Conservation (phyloP, 1,139 yeast species). For the Ogataea hybrid region DNA sequence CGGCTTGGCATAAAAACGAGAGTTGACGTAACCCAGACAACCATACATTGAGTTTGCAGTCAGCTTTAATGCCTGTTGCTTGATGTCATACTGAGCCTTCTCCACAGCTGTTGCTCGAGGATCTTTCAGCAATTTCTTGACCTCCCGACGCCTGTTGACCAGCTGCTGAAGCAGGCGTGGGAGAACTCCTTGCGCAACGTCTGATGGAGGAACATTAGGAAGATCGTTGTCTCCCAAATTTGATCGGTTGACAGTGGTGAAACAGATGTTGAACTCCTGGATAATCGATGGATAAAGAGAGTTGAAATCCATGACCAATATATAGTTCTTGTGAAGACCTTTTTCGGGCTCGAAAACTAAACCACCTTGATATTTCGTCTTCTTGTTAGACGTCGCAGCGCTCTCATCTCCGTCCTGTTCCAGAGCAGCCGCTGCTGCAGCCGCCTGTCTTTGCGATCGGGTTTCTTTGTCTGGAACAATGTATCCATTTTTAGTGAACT, state of each 20-base stretch:
- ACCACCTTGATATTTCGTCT: slow-evolving; percentile 88
- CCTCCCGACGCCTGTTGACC: slow-evolving; percentile 91
- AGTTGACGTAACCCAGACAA: slow-evolving; percentile 89
- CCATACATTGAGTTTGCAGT: slow-evolving; percentile 99
- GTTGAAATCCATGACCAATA: slow-evolving; percentile 97
- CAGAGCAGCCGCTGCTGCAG: slow-evolving; percentile 21
- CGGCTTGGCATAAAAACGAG: slow-evolving; percentile 95
- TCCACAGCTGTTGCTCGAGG: slow-evolving; percentile 63
- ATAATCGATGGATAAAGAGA: slow-evolving; percentile 96
- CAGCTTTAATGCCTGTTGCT: slow-evolving; percentile 92
- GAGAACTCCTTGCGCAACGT: slow-evolving; percentile 70
- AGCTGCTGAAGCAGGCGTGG: slow-evolving; percentile 84
- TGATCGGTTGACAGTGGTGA: slow-evolving; percentile 87
- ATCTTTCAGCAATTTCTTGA: slow-evolving; percentile 79
- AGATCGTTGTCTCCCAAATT: slow-evolving; percentile 57
- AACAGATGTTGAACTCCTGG: slow-evolving; percentile 95
- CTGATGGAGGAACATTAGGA: slow-evolving; percentile 68
- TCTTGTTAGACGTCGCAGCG: slow-evolving; percentile 56
- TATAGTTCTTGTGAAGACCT: slow-evolving; percentile 86
- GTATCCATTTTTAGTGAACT: slow-evolving; percentile 75
- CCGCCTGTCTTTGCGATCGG: slow-evolving; percentile 44
- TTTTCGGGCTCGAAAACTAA: slow-evolving; percentile 95
- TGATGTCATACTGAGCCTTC: slow-evolving; percentile 83
- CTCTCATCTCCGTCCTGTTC: slow-evolving; percentile 42
- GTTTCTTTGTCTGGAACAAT: slow-evolving; percentile 88